Evolutionary conservation across 1,284 basidiomycete genomes (phyloP).

Genomic region (Cutaneotrichosporon cyanovorans): DNA sequence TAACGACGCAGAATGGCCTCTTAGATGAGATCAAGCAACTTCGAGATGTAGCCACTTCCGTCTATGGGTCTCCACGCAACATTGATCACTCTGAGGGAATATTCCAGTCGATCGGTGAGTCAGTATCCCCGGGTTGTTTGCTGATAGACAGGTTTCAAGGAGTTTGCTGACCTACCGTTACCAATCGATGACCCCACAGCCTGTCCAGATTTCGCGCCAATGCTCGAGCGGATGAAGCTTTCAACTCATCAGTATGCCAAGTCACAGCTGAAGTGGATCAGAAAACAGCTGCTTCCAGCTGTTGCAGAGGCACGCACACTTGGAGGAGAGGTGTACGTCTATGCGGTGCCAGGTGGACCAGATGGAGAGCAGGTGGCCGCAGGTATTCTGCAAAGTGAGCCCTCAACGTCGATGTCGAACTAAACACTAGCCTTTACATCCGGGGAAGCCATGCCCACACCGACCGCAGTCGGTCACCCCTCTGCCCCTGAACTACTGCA

Average conservation of each 20-base stretch:
- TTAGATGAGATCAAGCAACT: constrained; percentile 67
- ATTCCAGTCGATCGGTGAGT: constrained; percentile 84
- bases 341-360: constrained; percentile 51
- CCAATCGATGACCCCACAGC: constrained; percentile 17
- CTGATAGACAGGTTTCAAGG: constrained; percentile 67
- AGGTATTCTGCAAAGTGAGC: constrained; percentile 52
- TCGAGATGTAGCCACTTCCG: constrained; percentile 39
- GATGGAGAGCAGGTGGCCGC: constrained; percentile 56
- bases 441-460: constrained; percentile 53
- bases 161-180: constrained; percentile 58
- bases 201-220: constrained; percentile 49
- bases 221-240: constrained; percentile 72
- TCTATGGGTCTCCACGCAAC: constrained; percentile 33
- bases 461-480: constrained; percentile 53
- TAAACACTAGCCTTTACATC: constrained; percentile 57
- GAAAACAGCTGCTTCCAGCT: constrained; percentile 78
- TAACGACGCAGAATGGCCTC: constrained; percentile 67
- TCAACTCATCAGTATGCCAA: constrained; percentile 89
- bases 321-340: constrained; percentile 43
- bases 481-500: constrained; percentile 53
- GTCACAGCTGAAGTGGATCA: constrained; percentile 85
- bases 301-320: constrained; percentile 52
- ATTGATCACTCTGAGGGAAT: constrained; percentile 57
- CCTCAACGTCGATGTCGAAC: neutral
- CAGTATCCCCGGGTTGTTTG: neutral